Percentiles rank a stretch among this genome's conserved stretches.
phyloP scores from a whole-genome alignment of 768 basidiomycete species.

The Suillus sp. region DNA sequence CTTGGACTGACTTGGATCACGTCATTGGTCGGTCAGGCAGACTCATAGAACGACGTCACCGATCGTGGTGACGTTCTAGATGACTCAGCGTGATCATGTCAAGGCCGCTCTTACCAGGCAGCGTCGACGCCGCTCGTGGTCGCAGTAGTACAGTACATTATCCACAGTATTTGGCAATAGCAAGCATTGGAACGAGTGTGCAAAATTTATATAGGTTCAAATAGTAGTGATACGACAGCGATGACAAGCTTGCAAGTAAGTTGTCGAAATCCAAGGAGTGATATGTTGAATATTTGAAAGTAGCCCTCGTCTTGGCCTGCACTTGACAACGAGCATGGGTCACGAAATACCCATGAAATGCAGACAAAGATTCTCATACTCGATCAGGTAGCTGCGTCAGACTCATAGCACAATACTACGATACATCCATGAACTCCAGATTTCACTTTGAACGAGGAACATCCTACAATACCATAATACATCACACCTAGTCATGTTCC shows the following conservation, averaged over 20 bases:
- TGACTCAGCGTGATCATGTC: constrained; percentile 1
- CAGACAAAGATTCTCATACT: neutral
- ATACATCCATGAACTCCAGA: neutral
- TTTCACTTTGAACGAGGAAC: neutral
- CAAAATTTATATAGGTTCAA: neutral
- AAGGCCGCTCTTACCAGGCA: neutral
- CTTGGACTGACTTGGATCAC: neutral
- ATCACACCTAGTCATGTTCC: neutral
- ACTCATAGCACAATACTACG: neutral
- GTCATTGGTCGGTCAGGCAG: neutral
- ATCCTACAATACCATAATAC: neutral
- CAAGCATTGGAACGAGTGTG: neutral
- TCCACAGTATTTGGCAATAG: neutral
- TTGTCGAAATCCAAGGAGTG: neutral
- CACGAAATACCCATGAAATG: neutral
- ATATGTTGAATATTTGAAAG: neutral
- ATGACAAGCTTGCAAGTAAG: neutral
- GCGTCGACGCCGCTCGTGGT: neutral
- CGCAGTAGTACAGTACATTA: too few species aligned
- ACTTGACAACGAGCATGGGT: neutral
- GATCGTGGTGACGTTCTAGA: neutral
- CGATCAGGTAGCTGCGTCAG: neutral
- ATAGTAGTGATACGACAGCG: neutral
- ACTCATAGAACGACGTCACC: neutral
- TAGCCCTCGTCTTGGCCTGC: neutral